These are phyloP conservation scores for Carex pumila DNA, from an alignment of 176 grass and related monocot genomes.

Conservation along the genomic window DNA sequence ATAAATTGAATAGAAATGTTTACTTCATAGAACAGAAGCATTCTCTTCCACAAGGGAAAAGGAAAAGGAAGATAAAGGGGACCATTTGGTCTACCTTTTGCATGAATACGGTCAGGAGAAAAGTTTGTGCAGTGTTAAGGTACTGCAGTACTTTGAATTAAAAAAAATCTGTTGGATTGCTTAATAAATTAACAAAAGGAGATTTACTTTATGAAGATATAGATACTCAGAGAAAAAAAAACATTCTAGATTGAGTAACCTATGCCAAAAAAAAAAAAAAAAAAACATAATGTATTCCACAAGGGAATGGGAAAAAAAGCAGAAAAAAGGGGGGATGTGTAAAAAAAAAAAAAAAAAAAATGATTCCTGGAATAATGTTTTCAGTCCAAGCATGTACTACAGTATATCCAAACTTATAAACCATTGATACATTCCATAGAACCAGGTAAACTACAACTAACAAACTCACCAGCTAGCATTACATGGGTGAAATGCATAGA, in stretches of 20 bases:
- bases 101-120: no score
- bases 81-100: not conserved
- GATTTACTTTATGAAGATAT: not conserved
- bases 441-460: not conserved
- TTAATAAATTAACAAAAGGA: not conserved
- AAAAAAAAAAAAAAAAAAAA: not conserved
- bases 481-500: not conserved
- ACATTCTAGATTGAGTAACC: not conserved
- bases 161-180: not conserved
- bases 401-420: constrained; percentile 2
- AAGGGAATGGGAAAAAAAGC: not conserved
- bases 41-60: not conserved
- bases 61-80: not conserved
- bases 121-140: no score
- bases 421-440: not conserved
- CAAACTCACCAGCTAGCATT: not conserved
- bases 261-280: no score
- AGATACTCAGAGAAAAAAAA: not conserved
- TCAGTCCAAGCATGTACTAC: not conserved
- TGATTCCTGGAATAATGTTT: not conserved
- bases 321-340: not conserved
- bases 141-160: no score
- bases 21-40: not conserved
- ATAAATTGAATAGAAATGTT: not conserved
- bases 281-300: not conserved